A percentile compares a stretch with the other conserved stretches of the same genome.
phyloP scores from a whole-genome alignment of 1,139 yeast genomes.

The Magnusiomyces suaveolens region DNA sequence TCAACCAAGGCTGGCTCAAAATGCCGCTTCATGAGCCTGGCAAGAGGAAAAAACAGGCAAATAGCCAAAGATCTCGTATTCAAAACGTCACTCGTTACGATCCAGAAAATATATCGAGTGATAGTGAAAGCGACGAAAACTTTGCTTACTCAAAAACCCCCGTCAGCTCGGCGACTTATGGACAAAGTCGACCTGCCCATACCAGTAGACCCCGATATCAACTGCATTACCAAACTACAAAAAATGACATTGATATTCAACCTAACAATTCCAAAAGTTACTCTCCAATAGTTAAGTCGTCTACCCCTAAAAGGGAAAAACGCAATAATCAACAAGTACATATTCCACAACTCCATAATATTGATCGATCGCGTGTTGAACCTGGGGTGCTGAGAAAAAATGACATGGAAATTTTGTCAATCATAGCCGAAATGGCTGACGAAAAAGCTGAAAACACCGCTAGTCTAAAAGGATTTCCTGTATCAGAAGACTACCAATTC shows the following conservation, averaged over 20 bases:
- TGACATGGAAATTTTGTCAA: not conserved
- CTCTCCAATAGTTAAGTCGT: no score
- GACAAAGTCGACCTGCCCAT: not conserved
- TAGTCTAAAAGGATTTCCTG: not conserved
- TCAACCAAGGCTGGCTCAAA: not conserved
- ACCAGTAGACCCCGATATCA: not conserved
- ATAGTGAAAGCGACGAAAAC: conserved; percentile 6
- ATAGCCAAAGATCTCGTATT: conserved; percentile 9
- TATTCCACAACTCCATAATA: not conserved
- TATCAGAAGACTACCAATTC: conserved; percentile 15
- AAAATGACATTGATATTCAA: no score
- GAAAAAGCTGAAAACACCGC: not conserved
- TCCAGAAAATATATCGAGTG: conserved; percentile 7
- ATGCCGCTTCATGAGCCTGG: conserved; percentile 11
- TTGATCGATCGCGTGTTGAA: not conserved
- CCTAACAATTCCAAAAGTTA: no score
- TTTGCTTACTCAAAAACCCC: not conserved
- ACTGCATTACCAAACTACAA: no score
- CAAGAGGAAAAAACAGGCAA: conserved; percentile 8
- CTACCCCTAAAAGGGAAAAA: not conserved
- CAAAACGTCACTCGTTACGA: conserved; percentile 12
- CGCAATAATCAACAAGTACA: not conserved
- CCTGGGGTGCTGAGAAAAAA: not conserved
- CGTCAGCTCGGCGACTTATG: not conserved
- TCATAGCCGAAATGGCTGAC: not conserved